These are phyloP conservation scores for Ophiostoma australiae DNA, from an alignment of 2,329 filamentous ascomycete genomes.

Conservation along the genomic window DNA sequence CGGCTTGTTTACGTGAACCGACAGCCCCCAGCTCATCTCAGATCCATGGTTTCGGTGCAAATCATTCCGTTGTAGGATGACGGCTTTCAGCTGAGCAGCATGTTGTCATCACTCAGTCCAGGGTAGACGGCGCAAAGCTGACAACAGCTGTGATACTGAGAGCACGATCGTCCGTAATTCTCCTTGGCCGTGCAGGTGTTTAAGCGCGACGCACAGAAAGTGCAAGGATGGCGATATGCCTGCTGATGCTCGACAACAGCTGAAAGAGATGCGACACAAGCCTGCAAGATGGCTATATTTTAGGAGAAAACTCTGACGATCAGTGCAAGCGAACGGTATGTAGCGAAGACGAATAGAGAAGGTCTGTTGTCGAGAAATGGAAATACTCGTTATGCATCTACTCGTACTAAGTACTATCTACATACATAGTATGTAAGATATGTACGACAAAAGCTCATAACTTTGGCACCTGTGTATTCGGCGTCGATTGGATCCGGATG, in stretches of 20 bases:
- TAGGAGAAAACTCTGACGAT: slow-evolving; percentile 7
- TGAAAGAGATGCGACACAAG: not conserved
- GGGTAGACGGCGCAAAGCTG: not conserved
- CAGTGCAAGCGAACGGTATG: not conserved
- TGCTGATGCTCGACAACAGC: not conserved
- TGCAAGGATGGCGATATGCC: not conserved
- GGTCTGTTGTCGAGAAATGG: not conserved
- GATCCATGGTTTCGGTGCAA: not conserved
- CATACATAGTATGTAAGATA: no score
- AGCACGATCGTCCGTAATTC: not conserved
- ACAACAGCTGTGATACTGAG: not conserved
- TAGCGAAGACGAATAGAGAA: not conserved
- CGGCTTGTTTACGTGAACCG: not conserved
- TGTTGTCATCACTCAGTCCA: not conserved
- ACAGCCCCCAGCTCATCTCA: not conserved
- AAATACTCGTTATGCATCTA: not conserved
- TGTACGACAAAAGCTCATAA: not conserved
- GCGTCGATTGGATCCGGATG: no score
- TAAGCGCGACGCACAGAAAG: not conserved
- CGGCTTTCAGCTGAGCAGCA: not conserved
- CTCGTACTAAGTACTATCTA: no score
- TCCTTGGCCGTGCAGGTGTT: not conserved
- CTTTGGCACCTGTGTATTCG: no score
- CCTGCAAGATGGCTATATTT: not conserved
- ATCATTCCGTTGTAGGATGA: not conserved